phyloP scores from a whole-genome alignment of 2,329 filamentous ascomycete species.

The Hypoxylon sp. region DNA sequence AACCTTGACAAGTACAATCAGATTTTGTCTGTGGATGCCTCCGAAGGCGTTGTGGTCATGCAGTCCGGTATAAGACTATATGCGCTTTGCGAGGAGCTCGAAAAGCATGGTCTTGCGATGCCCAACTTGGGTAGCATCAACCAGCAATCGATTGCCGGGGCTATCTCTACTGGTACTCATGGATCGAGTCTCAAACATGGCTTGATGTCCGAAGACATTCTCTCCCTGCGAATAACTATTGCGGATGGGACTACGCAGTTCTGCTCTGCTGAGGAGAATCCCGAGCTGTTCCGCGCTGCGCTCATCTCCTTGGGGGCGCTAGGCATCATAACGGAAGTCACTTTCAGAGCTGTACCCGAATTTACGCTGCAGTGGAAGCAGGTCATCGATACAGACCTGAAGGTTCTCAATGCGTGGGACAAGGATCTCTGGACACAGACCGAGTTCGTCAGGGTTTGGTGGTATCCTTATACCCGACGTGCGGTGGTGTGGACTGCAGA shows the following conservation, averaged over 20 bases:
- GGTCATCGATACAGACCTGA: constrained; percentile 77
- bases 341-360: constrained; percentile 82
- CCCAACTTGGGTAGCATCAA: constrained; percentile 96
- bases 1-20: constrained; percentile 88
- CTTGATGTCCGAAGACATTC: constrained; percentile 83
- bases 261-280: constrained; percentile 78
- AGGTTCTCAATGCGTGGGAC: constrained; percentile 80
- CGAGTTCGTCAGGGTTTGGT: constrained; percentile 96
- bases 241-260: constrained; percentile 81
- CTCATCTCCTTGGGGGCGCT: constrained; percentile 90
- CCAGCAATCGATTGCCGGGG: constrained; percentile 91
- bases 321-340: constrained; percentile 91
- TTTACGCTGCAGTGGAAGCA: constrained; percentile 93
- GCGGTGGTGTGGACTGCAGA: constrained; percentile 93
- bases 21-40: constrained; percentile 78
- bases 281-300: constrained; percentile 88
- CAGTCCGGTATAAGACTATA: constrained; percentile 91
- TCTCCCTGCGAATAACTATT: constrained; percentile 83
- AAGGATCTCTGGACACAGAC: constrained; percentile 83
- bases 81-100: constrained; percentile 80
- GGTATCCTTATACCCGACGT: constrained; percentile 92
- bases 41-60: constrained; percentile 78
- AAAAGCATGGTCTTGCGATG: constrained; percentile 83
- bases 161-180: constrained; percentile 93
- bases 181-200: constrained; percentile 89